Evolutionary conservation across 2,329 filamentous ascomycete genomes (phyloP), one percentile per base, ranked within the genome.

Genomic region (Xylogone sp.): DNA sequence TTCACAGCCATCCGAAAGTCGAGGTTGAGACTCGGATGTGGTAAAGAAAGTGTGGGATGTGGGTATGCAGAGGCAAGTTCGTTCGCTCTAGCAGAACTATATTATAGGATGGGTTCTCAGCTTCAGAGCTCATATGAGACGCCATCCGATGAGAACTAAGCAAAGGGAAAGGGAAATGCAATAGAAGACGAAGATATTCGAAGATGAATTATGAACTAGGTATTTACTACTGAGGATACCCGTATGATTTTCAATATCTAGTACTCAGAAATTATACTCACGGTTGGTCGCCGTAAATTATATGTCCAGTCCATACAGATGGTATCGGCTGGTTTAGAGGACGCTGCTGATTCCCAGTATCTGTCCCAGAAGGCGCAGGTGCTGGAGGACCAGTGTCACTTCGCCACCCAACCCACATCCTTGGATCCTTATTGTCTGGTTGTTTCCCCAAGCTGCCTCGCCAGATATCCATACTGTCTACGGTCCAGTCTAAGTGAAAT

Each of bases 1-100:
- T 65, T 66, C 13, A 78, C 75, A 42, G 73, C 71, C 62, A 79
- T 72, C 50, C 75, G 74, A 56, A 79, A 77, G 59, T 79, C 75
- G 44, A 77, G 75, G 47, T 69, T 70, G 46, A 77, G 68, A 34
- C 67, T 69, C 4, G 75, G 75, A 59, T 71, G 69, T 13, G 76
- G 75, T 47, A 78, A 70, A 3, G 67, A 67, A 29, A 76, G 56
- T 42, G 65, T 61, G 18, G 75, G 71, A 55, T 71, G 69, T 10
- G 62, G 61, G 52, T 60, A 62, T 21, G 53, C 24, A 18, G 52
- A 50, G 4, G 44, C 16, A 12, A 53, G 42, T 22, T 56, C 49
- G 16, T 51, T 31, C 10, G 59, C 34, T 50, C 51, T 43, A 9
- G 55, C 53, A 21, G 60, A 59, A 43, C 55, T 61, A 50, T n/a